A percentile compares a stretch with the other conserved stretches of the same genome.
These are phyloP conservation scores for Microstroma glucosiphilum DNA, from an alignment of 1,284 basidiomycete genomes.

Conservation along the genomic window DNA sequence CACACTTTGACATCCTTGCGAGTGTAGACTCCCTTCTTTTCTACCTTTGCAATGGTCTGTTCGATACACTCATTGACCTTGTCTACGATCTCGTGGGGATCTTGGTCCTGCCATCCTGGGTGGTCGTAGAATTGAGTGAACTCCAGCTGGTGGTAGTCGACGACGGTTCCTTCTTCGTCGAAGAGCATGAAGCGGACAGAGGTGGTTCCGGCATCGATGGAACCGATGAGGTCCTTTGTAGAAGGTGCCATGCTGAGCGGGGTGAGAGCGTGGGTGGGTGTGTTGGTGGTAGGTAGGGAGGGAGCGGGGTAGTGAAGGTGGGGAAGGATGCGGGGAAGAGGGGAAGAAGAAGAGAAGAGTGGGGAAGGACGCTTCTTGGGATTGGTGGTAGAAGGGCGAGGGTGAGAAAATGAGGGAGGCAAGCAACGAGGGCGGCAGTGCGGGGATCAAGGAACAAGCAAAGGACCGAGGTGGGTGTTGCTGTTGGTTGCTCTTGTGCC, in stretches of 20 bases:
- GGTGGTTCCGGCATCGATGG: conserved; percentile 54
- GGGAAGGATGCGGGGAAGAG: too few relatives aligned
- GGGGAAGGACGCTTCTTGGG: too few relatives aligned
- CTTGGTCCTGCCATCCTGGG: conserved; percentile 85
- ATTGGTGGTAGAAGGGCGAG: too few relatives aligned
- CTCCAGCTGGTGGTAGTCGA: conserved; percentile 71
- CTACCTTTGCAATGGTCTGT: conserved; percentile 66
- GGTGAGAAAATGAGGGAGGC: too few relatives aligned
- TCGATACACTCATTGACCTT: conserved; percentile 73
- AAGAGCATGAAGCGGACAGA: conserved; percentile 92
- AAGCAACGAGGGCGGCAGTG: too few relatives aligned
- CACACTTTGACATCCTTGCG: conserved; percentile 81
- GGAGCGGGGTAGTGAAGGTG: too few relatives aligned
- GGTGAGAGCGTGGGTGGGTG: background rate
- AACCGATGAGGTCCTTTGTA: conserved; percentile 14
- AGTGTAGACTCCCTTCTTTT: conserved; percentile 63
- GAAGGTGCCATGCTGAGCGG: background rate
- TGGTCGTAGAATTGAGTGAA: conserved; percentile 48
- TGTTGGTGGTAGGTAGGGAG: too few relatives aligned
- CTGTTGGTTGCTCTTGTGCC: too few relatives aligned
- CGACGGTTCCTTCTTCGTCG: conserved; percentile 77
- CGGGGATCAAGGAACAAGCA: too few relatives aligned
- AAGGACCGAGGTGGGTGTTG: too few relatives aligned
- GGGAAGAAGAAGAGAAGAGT: too few relatives aligned
- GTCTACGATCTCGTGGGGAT: conserved; percentile 74